Conservation (phyloP, 1,284 basidiomycete genomes). For the Cerioporus squamosus region DNA sequence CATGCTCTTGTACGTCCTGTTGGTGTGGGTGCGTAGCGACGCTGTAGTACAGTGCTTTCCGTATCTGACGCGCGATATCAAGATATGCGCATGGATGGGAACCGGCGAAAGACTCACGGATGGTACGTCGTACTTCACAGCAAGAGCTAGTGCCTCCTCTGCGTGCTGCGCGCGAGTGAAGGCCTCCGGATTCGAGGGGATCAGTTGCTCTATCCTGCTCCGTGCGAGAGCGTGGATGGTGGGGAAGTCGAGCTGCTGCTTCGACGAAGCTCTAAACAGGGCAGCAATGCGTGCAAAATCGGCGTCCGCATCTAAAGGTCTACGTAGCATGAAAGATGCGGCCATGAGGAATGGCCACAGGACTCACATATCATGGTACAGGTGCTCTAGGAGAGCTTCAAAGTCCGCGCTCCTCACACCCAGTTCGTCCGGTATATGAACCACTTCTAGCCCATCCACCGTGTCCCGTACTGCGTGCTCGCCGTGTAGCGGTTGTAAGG, state of each 20-base stretch:
- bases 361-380: conserved; percentile 70
- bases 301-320: conserved; percentile 47
- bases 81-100: background rate
- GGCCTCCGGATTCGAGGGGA: conserved; percentile 39
- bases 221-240: conserved; percentile 49
- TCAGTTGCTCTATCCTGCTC: conserved; percentile 45
- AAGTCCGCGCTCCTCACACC: conserved; percentile 51
- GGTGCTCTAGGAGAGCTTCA: conserved; percentile 55
- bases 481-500: conserved; percentile 14
- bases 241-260: conserved; percentile 58
- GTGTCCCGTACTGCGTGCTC: background rate
- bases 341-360: background rate
- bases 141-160: conserved; percentile 55
- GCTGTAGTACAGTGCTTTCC: conserved; percentile 63
- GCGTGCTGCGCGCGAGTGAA: conserved; percentile 38
- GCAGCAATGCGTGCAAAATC: conserved; percentile 51
- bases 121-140: conserved; percentile 45
- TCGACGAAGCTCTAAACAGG: conserved; percentile 58
- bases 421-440: conserved; percentile 39
- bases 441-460: conserved; percentile 25
- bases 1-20: conserved; percentile 22
- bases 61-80: conserved; percentile 44
- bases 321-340: conserved; percentile 28
- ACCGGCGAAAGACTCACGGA: conserved; percentile 42
- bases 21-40: conserved; percentile 59